Percentiles rank a stretch among this genome's conserved stretches.
Conservation (phyloP, 1,139 yeast genomes). For the Groenewaldozyma auringiensis region DNA sequence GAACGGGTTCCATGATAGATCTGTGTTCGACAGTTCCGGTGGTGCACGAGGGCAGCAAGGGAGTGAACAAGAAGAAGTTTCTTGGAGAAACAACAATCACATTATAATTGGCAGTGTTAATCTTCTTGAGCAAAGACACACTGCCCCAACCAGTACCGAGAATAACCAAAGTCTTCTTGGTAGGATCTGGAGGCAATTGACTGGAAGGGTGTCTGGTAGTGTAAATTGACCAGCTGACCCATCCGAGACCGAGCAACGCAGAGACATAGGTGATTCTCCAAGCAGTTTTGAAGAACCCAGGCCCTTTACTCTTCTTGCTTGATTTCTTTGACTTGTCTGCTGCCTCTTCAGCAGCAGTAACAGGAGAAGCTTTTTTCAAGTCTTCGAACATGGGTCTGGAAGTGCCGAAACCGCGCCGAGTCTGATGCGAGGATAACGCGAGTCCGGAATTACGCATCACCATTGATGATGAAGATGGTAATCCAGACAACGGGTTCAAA, state of each 20-base stretch:
- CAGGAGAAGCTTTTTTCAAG: background rate
- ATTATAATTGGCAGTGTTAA: slow-evolving; percentile 81
- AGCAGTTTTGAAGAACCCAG: slow-evolving; percentile 24
- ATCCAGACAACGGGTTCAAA: no score
- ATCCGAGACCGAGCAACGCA: slow-evolving; percentile 26
- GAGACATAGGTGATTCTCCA: slow-evolving; percentile 30
- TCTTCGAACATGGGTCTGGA: background rate
- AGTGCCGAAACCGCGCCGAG: background rate
- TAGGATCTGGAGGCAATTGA: slow-evolving; percentile 17
- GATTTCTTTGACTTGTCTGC: background rate
- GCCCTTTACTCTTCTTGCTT: background rate
- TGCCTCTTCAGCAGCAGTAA: background rate
- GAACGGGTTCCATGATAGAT: slow-evolving; percentile 81
- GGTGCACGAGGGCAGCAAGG: slow-evolving; percentile 86
- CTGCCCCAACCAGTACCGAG: slow-evolving; percentile 97
- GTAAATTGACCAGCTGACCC: slow-evolving; percentile 31
- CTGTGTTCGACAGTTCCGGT: slow-evolving; percentile 89
- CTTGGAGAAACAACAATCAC: slow-evolving; percentile 89
- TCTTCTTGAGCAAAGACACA: slow-evolving; percentile 67
- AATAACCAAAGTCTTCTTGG: slow-evolving; percentile 35
- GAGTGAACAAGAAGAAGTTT: slow-evolving; percentile 90
- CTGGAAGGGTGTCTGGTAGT: slow-evolving; percentile 31
- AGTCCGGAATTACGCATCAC: no score
- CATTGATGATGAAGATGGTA: no score
- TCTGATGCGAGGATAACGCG: no score